These are phyloP conservation scores for Paulownia fortunei DNA, from an alignment of 257 asterid species.

Conservation along the genomic window DNA sequence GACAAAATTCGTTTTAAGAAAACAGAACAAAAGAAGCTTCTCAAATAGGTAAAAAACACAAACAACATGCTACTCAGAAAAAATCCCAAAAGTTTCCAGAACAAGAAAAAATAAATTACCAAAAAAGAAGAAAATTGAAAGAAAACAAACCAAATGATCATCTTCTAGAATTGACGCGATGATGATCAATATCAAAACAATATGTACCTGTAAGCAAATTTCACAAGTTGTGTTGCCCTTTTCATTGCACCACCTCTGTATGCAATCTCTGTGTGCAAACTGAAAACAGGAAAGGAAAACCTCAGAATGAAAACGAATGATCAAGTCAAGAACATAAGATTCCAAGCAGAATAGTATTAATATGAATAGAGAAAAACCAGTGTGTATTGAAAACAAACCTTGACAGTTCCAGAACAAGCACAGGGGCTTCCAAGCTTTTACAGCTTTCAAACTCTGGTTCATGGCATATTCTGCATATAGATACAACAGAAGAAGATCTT, in stretches of 20 bases:
- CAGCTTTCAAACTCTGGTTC: conserved; percentile 77
- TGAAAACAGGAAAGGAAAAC: conserved; percentile 24
- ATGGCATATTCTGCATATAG: conserved; percentile 85
- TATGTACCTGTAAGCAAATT: conserved; percentile 79
- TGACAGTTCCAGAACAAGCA: conserved; percentile 89
- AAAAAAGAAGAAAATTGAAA: not conserved
- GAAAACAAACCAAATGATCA: not conserved
- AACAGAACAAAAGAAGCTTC: conserved; percentile 30
- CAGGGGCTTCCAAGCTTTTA: conserved; percentile 73
- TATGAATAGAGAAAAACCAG: no score
- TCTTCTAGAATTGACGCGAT: conserved; percentile 1
- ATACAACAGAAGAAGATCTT: conserved; percentile 31
- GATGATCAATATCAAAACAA: not conserved
- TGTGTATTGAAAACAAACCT: conserved; percentile 55
- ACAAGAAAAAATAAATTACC: not conserved
- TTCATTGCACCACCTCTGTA: conserved; percentile 96
- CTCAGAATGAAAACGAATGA: not conserved
- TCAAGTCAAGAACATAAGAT: no score
- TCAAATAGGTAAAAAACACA: conserved; percentile 31
- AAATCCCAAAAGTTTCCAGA: not conserved
- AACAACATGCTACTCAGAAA: no score
- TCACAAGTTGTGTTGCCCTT: conserved; percentile 88
- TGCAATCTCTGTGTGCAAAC: conserved; percentile 96
- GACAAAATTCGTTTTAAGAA: not conserved
- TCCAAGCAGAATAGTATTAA: no score